Evolutionary conservation across 2,329 filamentous ascomycete species (phyloP).

Genomic region (Pestalotiopsis sp.): DNA sequence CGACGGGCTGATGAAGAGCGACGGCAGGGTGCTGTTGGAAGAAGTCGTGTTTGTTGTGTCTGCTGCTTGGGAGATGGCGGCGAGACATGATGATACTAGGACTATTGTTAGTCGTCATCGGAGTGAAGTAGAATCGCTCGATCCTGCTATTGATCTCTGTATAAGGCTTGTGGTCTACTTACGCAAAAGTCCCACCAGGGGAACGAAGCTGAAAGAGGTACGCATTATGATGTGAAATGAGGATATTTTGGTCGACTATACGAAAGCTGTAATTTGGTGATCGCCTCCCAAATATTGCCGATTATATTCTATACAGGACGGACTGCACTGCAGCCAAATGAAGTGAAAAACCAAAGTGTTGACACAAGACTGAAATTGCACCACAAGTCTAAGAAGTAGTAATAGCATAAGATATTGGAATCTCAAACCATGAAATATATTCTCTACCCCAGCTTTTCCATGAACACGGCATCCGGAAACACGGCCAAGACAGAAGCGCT

Average conservation of each 20-base stretch:
- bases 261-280: not conserved
- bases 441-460: not conserved
- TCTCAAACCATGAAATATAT: not conserved
- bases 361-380: not conserved
- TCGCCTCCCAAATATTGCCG: not conserved
- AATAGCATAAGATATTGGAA: not conserved
- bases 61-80: too few species aligned
- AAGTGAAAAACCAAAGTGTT: not conserved
- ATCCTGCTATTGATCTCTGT: not conserved
- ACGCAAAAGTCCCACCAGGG: slow-evolving; percentile 1
- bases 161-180: not conserved
- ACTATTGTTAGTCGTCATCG: not conserved
- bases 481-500: not conserved
- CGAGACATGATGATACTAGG: too few species aligned
- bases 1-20: slow-evolving; percentile 27
- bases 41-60: not conserved
- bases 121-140: not conserved
- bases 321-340: not conserved
- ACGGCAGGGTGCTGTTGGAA: slow-evolving; percentile 18
- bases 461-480: not conserved
- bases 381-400: not conserved
- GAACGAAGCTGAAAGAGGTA: not conserved
- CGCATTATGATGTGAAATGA: not conserved
- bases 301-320: not conserved
- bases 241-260: too few species aligned